A percentile compares a stretch with the other conserved stretches of the same genome.
Evolutionary conservation across 768 basidiomycete species (phyloP).

Genomic region (Rubroboletus satanas): DNA sequence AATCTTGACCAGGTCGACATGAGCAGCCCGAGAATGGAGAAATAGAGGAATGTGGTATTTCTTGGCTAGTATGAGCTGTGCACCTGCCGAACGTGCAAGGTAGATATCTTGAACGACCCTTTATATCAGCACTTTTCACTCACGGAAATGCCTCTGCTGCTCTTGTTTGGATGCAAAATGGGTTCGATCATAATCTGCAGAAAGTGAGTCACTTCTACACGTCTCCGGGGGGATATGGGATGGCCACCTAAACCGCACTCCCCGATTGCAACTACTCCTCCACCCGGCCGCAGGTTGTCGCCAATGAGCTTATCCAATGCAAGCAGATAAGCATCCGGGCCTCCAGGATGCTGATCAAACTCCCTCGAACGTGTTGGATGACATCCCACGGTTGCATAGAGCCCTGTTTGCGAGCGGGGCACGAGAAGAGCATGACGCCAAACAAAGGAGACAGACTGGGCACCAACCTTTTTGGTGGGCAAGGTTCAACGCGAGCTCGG

Average conservation of each 20-base stretch:
- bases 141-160: conserved; percentile 64
- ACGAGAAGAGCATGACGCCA: neutral
- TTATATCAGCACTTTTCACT: conserved; percentile 18
- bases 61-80: conserved; percentile 63
- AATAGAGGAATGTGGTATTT: conserved; percentile 74
- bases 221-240: neutral
- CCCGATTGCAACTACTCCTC: conserved; percentile 67
- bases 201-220: neutral
- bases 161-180: conserved; percentile 57
- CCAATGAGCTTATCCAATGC: conserved; percentile 55
- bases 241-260: conserved; percentile 72
- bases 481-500: conserved; percentile 53
- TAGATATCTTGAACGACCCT: neutral
- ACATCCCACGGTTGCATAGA: conserved; percentile 74
- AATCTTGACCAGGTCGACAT: conserved; percentile 61
- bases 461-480: conserved; percentile 51
- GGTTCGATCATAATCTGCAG: conserved; percentile 70
- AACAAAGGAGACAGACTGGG: neutral
- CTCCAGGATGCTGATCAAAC: conserved; percentile 54
- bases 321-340: conserved; percentile 57
- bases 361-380: conserved; percentile 75
- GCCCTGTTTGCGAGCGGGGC: conserved; percentile 32
- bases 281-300: conserved; percentile 46
- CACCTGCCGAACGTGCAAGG: conserved; percentile 27
- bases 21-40: conserved; percentile 77